Percentiles rank a stretch among this genome's conserved stretches.
Evolutionary conservation across 176 grass and related monocot genomes (phyloP).

Genomic region (Melocanna baccifera): DNA sequence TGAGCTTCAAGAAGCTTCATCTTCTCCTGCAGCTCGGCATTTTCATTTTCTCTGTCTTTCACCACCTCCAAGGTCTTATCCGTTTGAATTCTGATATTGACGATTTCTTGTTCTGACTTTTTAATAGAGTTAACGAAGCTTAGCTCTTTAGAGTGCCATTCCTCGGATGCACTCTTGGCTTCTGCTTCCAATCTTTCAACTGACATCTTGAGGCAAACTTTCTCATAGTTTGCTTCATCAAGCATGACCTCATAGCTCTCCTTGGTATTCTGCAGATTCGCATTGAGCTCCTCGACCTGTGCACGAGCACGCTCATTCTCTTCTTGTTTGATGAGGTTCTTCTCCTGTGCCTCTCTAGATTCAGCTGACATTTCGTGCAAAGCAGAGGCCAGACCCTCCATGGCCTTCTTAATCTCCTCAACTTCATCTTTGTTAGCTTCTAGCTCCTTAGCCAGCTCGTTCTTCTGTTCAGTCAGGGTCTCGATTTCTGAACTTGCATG

Average conservation of each 20-base stretch:
- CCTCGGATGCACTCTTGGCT: conserved; percentile 43
- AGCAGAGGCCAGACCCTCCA: conserved; percentile 85
- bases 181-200: conserved; percentile 68
- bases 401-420: conserved; percentile 84
- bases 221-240: conserved; percentile 86
- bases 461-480: conserved; percentile 54
- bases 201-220: conserved; percentile 70
- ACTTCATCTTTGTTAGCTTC: conserved; percentile 53
- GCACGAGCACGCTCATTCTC: conserved; percentile 55
- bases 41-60: conserved; percentile 56
- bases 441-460: conserved; percentile 55
- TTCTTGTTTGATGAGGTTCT: conserved; percentile 58
- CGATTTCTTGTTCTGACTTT: conserved; percentile 64
- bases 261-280: conserved; percentile 55
- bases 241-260: conserved; percentile 85
- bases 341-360: conserved; percentile 69
- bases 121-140: conserved; percentile 63
- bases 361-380: conserved; percentile 82
- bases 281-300: conserved; percentile 74
- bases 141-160: conserved; percentile 64
- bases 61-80: conserved; percentile 43
- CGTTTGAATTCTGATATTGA: conserved; percentile 47
- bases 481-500: conserved; percentile 40
- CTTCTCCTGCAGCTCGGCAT: conserved; percentile 47
- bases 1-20: conserved; percentile 61